Base-by-base conservation (phyloP, 768 basidiomycete genomes). In the Xanthoconium stramineum region DNA sequence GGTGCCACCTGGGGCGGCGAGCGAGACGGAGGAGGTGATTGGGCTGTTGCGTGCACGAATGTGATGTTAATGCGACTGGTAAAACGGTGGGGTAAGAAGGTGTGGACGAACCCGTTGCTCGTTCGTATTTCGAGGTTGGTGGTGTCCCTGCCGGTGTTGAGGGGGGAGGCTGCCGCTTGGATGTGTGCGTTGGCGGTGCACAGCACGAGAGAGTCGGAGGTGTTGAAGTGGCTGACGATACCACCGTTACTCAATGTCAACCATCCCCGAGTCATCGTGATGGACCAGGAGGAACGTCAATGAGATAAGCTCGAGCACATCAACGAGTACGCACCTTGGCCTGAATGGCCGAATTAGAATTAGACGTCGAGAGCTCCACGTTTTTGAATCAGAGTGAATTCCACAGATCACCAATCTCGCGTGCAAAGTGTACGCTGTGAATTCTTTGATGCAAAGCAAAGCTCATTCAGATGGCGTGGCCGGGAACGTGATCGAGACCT, bases 221-320 rank as follows among this genome's bases (percentile, higher is more conserved):
- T 55, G 54, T 70, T 75, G 60, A 76, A 75, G n/a, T 67, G 65
- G 20, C 79, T 79, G 3, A 17, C 24, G 55, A 80, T 77, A 1
- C 59, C 46, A 3, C 66, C 68, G 24, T 80, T 77, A 10, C 56
- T 64, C 32, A 77, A 66, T 4, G 32, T 55, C 32, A 76, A 19
- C 2, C 46, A 36, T 0, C 62, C 68, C 17, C 46, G 40, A 1
- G 63, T 51, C 5, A 69, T 62, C 15, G 67, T 60, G 15, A 76
- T 42, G 8, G 74, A n/a, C n/a, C n/a, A 69, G 77, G 79, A 7
- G 17, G 29, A 6, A 37, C 20, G 1, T 3, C 14, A 8, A 49
- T 14, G 10, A 11, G 12, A 19, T 0, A 12, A 5, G 9, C 8
- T 35, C 33, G 33, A 12, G 6, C 33, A 12, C 33, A n/a, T 6